A percentile compares a stretch with the other conserved stretches of the same genome.
Conservation (phyloP, 306 rosid species). For the Amphicarpaea edgeworthii region DNA sequence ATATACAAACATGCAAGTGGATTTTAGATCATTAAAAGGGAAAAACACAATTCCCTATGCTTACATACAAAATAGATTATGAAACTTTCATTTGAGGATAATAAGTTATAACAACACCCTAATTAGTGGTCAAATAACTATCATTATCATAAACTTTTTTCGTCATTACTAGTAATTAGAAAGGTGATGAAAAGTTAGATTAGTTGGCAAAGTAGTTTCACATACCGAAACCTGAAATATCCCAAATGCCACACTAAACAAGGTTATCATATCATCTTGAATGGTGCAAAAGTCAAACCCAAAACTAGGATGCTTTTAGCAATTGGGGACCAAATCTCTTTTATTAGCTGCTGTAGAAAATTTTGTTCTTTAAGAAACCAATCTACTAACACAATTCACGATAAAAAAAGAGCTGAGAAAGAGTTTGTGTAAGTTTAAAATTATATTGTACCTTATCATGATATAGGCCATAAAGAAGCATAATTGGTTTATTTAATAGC, state of each 20-base stretch:
- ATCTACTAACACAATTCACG: conserved; percentile 40
- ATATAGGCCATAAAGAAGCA: conserved; percentile 26
- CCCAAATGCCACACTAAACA: conserved; percentile 20
- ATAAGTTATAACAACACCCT: conserved; percentile 28
- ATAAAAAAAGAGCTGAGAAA: background rate
- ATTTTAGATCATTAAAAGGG: no score
- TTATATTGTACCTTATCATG: conserved; percentile 27
- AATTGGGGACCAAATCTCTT: background rate
- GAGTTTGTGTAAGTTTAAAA: background rate
- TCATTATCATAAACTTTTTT: conserved; percentile 35
- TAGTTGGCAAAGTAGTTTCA: conserved; percentile 31
- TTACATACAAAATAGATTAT: no score
- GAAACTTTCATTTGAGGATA: no score
- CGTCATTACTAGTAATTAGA: conserved; percentile 32
- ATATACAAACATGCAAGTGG: no score
- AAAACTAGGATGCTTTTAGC: conserved; percentile 14
- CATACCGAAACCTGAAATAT: conserved; percentile 35
- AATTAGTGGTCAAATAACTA: conserved; percentile 50
- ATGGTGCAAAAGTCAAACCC: conserved; percentile 36
- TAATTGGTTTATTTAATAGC: conserved; percentile 5
- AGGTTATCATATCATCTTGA: conserved; percentile 17
- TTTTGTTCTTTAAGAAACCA: conserved; percentile 11
- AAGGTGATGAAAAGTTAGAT: conserved; percentile 28
- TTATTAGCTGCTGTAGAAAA: background rate
- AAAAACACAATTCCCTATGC: no score